Evolutionary conservation across 1,284 basidiomycete species (phyloP), one percentile per base, ranked within the genome.

Genomic region (Apiotrichum akiyoshidainum): DNA sequence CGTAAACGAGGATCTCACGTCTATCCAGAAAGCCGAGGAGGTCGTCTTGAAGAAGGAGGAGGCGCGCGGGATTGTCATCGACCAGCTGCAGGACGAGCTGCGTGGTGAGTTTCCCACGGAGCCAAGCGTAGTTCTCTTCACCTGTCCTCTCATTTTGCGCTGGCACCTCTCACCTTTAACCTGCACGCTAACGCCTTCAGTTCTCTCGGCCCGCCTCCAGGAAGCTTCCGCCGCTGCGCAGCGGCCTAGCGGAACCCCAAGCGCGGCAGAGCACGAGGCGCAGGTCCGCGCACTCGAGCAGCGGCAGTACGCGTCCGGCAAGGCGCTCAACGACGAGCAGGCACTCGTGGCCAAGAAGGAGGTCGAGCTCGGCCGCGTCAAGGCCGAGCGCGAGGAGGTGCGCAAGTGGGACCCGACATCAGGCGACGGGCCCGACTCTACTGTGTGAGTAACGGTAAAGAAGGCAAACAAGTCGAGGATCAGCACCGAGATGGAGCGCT

Each of bases 271-370:
- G 35, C 72, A 77, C 59, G 68, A 73, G 42, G 55, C 59, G 4
- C 64, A 69, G 46, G 67, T 75, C 6, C 58, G 65, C 11, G 31
- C 59, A 5, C 65, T 77, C 19, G 71, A 76, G 48, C 59, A 69
- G 22, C 62, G 74, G 60, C 69, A 73, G 49, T 69, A 68, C 37
- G 48, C 66, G 3, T 54, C 64, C n/a, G 68, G 65, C 12, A 76
- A 76, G 58, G 58, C 65, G 45, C 54, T 77, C 33, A 73, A 69
- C 51, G 74, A 76, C 57, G 73, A 73, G 51, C 67, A 72, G 61
- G 62, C 64, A 11, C 42, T 22, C 16, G 60, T 73, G 19, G 66
- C 65, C 4, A 69, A 69, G 54, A 66, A 67, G 46, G 73, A 77
- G 57, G 68, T 62, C 9, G 75, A 77, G 57, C 56, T 77, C 55